A percentile compares a stretch with the other conserved stretches of the same genome.
Evolutionary conservation across 148 eudicot species (phyloP).

Genomic region (Camellia sinensis): DNA sequence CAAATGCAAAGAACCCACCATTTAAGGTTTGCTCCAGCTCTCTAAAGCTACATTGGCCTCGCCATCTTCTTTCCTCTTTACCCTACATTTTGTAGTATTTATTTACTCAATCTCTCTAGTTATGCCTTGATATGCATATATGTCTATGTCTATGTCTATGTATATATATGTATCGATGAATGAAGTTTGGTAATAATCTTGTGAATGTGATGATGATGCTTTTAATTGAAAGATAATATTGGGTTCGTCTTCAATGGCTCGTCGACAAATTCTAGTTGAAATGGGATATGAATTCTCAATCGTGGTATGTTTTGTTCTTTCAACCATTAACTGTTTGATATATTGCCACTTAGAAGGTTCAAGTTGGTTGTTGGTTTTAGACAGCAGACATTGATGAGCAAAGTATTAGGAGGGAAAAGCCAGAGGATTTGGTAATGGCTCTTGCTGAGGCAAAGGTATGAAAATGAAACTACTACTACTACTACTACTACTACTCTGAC

Average conservation of each 20-base stretch:
- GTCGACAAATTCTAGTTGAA: constrained; percentile 42
- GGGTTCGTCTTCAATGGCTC: constrained; percentile 56
- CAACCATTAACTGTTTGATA: not conserved
- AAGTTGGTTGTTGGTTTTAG: constrained; percentile 17
- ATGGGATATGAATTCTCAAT: constrained; percentile 53
- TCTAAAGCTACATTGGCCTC: not conserved
- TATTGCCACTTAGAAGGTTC: not conserved
- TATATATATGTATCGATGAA: not conserved
- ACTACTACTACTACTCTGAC: no score
- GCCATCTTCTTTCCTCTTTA: not conserved
- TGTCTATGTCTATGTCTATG: not conserved
- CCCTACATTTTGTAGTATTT: not conserved
- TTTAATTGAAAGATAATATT: constrained; percentile 35
- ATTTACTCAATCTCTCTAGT: not conserved
- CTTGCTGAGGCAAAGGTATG: constrained; percentile 60
- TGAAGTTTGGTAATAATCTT: constrained; percentile 3
- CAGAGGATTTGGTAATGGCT: constrained; percentile 53
- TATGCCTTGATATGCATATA: constrained; percentile 1
- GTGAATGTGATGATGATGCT: not conserved
- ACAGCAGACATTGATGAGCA: constrained; percentile 64
- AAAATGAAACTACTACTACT: no score
- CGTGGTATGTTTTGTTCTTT: constrained; percentile 28
- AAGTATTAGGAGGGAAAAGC: constrained; percentile 52
- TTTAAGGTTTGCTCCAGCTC: constrained; percentile 12
- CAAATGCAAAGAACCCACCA: not conserved